Evolutionary conservation across 495 filamentous ascomycete genomes (phyloP), one percentile per base, ranked within the genome.

Genomic region (Xylaria grammica): DNA sequence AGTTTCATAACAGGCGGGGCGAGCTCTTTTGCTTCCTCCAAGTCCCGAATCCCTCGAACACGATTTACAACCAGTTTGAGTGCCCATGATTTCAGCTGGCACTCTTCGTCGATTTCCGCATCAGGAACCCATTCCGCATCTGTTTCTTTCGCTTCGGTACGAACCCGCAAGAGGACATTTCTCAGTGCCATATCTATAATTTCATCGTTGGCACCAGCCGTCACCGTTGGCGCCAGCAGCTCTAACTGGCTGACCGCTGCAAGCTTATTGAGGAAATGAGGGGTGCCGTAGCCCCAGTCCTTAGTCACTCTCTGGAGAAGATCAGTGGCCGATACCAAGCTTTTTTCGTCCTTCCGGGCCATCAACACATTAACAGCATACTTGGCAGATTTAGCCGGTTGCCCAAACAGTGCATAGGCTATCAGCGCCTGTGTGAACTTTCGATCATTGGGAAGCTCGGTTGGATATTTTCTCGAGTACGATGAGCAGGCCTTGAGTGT

Each of bases 401-500:
- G 82, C 44, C 95, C 94, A 71, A 91, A 88, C 22, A 93, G 81
- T 3, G 94, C 91, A 72, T 91, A 97, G 64, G 82, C 87, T 45
- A 89, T 84, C 70, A 98, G 81, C 19, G 92, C 88, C 67, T 94
- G 89, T 26, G 87, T 77, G 63, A 98, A 96, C 66, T 92, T 94
- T 49, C 91, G 88, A 63, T 96, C 92, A 59, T 88, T 85, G 0
- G 94, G 92, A 55, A 98, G 85, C 49, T 97, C 94, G 20, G 87
- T 84, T 0, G 94, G 90, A 62, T 94, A 93, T 67, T 87, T 91
- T 67, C 86, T 88, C 9, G 94, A 92, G 73, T 97, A 98, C 3
- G 90, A 89, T 8, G 93, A 90, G 69, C 93, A 96, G 6, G 95
- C 94, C 73, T 96, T 97, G 62, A 99, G 82, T 6, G 93, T 94